Evolutionary conservation across 2,329 filamentous ascomycete genomes (phyloP).

Genomic region (Xylariaceae sp.): DNA sequence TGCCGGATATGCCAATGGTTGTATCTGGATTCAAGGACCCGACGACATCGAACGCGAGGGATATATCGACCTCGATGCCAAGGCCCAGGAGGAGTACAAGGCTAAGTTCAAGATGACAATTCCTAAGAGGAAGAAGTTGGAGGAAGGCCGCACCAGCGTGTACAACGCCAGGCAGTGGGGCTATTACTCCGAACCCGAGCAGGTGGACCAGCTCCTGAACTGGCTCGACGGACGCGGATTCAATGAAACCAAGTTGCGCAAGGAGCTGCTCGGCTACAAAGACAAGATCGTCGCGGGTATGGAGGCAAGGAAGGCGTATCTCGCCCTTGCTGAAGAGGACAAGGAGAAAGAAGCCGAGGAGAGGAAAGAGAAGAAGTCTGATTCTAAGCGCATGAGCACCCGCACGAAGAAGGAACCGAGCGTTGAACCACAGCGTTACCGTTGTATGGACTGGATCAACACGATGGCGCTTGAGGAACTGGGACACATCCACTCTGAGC

Average conservation of each 20-base stretch:
- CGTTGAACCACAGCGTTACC: conserved; percentile 45
- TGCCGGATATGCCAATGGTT: conserved; percentile 88
- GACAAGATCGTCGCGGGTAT: conserved; percentile 77
- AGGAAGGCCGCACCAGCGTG: conserved; percentile 81
- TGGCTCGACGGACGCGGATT: conserved; percentile 88
- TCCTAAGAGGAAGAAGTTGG: conserved; percentile 76
- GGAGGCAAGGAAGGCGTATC: conserved; percentile 73
- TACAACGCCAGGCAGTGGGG: conserved; percentile 82
- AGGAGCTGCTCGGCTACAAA: conserved; percentile 76
- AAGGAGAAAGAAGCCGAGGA: conserved; percentile 35
- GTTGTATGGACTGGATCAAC: conserved; percentile 56
- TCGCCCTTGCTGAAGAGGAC: conserved; percentile 45
- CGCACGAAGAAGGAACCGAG: conserved; percentile 46
- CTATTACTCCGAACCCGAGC: conserved; percentile 78
- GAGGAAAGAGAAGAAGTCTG: conserved; percentile 35
- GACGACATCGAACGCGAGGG: conserved; percentile 83
- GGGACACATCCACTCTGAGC: conserved; percentile 56
- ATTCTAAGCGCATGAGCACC: conserved; percentile 45
- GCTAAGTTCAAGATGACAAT: conserved; percentile 78
- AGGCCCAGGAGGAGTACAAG: conserved; percentile 73
- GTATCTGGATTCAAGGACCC: conserved; percentile 94
- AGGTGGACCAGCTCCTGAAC: conserved; percentile 73
- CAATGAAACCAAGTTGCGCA: conserved; percentile 82
- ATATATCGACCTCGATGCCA: conserved; percentile 74
- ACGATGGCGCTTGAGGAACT: conserved; percentile 55